Evolutionary conservation across 148 eudicot genomes (phyloP), one percentile per base, ranked within the genome.

Genomic region (Silene latifolia): DNA sequence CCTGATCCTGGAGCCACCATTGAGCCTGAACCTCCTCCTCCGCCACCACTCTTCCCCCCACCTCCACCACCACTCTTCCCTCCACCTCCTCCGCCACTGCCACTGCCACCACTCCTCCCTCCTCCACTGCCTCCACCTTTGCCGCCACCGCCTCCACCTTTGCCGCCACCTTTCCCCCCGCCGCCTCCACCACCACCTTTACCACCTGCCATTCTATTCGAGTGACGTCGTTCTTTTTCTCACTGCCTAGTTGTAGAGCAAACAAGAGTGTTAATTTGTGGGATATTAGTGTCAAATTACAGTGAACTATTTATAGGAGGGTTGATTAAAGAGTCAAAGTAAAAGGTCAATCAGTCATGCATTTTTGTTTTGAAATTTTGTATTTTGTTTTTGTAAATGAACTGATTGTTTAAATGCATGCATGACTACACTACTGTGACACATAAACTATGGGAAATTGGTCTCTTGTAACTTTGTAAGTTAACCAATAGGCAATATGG

Each of bases 151-250:
- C 82, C 35, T 32, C 35, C 64, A n/a, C 75, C 64, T 15, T 39
- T 18, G 3, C 76, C 71, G 0, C 69, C 74, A 13, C 79, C 61
- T 46, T 75, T 58, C 4, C 79, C 44, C 10, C 79, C 76, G 4
- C 72, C 71, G 2, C 77, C 67, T 15, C 44, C 47, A 2, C 81
- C 62, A 5, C 69, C 51, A 0, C 66, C 56, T 6, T 59, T 39
- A 11, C 74, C 74, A 12, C 29, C 24, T 0, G 58, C 58, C 0
- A 70, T 62, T 18, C 60, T 56, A 15, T 56, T 12, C 11, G 4
- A 27, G 29, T 27, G 29, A 27, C 29, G 29, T 27, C 1, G 3
- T 27, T 27, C 29, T 27, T 27, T 27, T 27, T 27, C 29, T 27
- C 29, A 27, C 29, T 27, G 17, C 6, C 18, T 54, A 54, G n/a